These are phyloP conservation scores for Aspergillus chevalieri DNA, from an alignment of 2,329 filamentous ascomycete species.

Conservation along the genomic window DNA sequence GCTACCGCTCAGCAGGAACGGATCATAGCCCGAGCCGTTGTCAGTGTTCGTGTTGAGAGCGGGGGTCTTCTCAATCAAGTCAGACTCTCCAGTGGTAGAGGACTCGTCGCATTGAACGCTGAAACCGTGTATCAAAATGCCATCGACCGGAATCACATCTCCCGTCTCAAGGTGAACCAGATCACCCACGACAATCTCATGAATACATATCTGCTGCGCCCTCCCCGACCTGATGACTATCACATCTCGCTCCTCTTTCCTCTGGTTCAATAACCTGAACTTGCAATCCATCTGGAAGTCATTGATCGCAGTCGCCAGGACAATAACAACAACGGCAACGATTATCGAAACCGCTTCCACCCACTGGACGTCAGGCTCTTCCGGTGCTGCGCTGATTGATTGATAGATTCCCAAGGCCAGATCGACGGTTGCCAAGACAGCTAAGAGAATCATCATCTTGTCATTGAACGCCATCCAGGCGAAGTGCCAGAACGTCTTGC, in stretches of 20 bases:
- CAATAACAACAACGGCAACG: slow-evolving; percentile 68
- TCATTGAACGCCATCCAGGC: slow-evolving; percentile 80
- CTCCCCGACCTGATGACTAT: slow-evolving; percentile 69
- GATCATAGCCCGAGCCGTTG: slow-evolving; percentile 57
- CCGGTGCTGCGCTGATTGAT: slow-evolving; percentile 52
- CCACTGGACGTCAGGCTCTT: slow-evolving; percentile 63
- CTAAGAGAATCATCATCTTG: slow-evolving; percentile 68
- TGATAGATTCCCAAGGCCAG: slow-evolving; percentile 70
- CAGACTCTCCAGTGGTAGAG: slow-evolving; percentile 69
- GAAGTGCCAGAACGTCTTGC: slow-evolving; percentile 63
- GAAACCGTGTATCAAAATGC: slow-evolving; percentile 62
- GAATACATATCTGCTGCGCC: slow-evolving; percentile 62
- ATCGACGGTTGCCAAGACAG: slow-evolving; percentile 65
- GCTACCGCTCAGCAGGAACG: slow-evolving; percentile 73
- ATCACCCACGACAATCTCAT: slow-evolving; percentile 68
- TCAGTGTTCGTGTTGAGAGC: slow-evolving; percentile 62
- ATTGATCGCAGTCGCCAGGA: slow-evolving; percentile 67
- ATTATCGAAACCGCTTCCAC: slow-evolving; percentile 77
- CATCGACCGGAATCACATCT: slow-evolving; percentile 65
- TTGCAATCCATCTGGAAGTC: slow-evolving; percentile 78
- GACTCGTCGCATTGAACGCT: slow-evolving; percentile 67
- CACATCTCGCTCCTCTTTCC: slow-evolving; percentile 69
- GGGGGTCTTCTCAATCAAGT: slow-evolving; percentile 61
- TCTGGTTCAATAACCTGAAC: slow-evolving; percentile 72
- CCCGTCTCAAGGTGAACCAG: slow-evolving; percentile 67